Evolutionary conservation across 2,329 filamentous ascomycete genomes (phyloP).

Genomic region (Cladophialophora exuberans): DNA sequence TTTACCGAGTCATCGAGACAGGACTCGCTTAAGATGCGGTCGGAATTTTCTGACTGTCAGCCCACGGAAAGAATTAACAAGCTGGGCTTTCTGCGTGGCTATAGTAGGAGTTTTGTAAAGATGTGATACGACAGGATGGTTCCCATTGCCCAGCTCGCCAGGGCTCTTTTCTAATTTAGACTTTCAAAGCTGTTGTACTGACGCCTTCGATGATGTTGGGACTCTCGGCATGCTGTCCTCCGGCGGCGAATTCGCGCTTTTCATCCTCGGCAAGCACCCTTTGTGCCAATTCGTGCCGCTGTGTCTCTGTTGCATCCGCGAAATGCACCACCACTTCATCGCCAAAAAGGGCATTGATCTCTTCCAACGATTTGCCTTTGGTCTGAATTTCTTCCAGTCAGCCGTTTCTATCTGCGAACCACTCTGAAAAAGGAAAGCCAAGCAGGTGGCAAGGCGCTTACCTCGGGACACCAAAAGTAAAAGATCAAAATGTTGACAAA

Average conservation of each 20-base stretch:
- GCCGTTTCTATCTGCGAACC: too few species aligned
- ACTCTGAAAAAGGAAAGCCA: too few species aligned
- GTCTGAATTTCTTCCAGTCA: constrained; percentile 10
- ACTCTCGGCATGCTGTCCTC: constrained; percentile 7
- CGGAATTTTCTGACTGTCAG: too few species aligned
- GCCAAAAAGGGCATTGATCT: constrained; percentile 28
- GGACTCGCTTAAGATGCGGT: too few species aligned
- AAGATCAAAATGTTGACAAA: constrained; percentile 33
- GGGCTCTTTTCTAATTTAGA: constrained; percentile 6
- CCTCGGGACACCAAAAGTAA: constrained; percentile 45
- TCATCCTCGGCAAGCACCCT: constrained; percentile 24
- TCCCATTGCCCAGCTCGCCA: neutral
- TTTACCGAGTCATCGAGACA: too few species aligned
- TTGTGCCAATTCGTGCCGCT: constrained; percentile 18
- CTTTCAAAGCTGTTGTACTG: constrained; percentile 15
- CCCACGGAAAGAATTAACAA: too few species aligned
- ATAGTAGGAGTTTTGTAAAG: too few species aligned
- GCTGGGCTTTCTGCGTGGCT: too few species aligned
- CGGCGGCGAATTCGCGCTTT: constrained; percentile 13
- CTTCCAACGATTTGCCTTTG: constrained; percentile 27
- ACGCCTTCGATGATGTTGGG: neutral
- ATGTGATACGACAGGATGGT: too few species aligned
- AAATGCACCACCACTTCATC: constrained; percentile 29
- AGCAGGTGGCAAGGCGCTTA: too few species aligned
- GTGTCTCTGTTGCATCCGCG: constrained; percentile 40